Percentiles rank a stretch among this genome's conserved stretches.
Conservation (phyloP, 768 basidiomycete species). For the Galerina sulciceps region DNA sequence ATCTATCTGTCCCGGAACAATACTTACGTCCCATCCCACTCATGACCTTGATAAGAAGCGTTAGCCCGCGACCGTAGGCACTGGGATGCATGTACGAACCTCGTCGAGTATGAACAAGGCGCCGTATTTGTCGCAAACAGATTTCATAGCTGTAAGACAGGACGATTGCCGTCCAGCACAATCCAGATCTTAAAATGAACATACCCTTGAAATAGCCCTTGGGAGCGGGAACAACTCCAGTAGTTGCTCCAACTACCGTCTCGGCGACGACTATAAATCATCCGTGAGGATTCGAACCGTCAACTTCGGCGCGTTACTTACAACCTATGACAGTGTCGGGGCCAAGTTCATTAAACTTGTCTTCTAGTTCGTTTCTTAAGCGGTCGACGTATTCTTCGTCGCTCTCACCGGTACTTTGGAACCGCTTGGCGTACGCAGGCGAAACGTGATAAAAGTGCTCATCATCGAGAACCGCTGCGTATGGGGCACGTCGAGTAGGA, state of each 20-base stretch:
- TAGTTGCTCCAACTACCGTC: slow-evolving; percentile 87
- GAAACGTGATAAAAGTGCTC: slow-evolving; percentile 83
- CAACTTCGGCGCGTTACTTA: slow-evolving; percentile 35
- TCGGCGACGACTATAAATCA: slow-evolving; percentile 71
- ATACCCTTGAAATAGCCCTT: slow-evolving; percentile 78
- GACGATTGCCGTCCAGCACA: neutral
- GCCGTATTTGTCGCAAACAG: slow-evolving; percentile 77
- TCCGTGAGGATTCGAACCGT: neutral
- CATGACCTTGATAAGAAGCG: slow-evolving; percentile 59
- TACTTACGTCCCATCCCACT: slow-evolving; percentile 86
- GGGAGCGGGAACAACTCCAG: slow-evolving; percentile 76
- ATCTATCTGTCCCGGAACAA: neutral
- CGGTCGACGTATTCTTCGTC: slow-evolving; percentile 82
- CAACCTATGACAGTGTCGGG: slow-evolving; percentile 84
- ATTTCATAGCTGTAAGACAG: slow-evolving; percentile 62
- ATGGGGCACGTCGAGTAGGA: slow-evolving; percentile 69
- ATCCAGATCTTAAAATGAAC: neutral
- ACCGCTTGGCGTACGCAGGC: slow-evolving; percentile 86
- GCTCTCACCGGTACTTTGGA: slow-evolving; percentile 68
- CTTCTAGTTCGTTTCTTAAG: slow-evolving; percentile 79
- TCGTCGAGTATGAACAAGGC: slow-evolving; percentile 88
- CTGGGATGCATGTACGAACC: slow-evolving; percentile 35
- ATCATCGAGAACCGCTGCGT: slow-evolving; percentile 64
- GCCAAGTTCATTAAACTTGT: slow-evolving; percentile 83
- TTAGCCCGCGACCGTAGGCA: neutral